These are phyloP conservation scores for Aristolochia fimbriata DNA, from an alignment of 164 flowering plant genomes.

Conservation along the genomic window DNA sequence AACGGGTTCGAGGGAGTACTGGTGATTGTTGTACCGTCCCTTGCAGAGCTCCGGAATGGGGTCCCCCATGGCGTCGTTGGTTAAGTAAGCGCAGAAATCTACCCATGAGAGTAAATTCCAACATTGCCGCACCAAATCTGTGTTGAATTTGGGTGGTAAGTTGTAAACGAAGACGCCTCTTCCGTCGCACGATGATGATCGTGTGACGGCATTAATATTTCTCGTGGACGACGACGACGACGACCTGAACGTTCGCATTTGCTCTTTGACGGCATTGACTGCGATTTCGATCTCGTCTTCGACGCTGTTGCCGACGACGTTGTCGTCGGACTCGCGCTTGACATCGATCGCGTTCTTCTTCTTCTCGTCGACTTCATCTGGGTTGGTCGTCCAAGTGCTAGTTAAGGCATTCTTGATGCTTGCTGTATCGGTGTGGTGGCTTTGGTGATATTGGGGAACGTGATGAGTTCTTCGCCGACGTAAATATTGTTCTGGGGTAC, in stretches of 20 bases:
- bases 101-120: conserved; percentile 44
- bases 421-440: no score
- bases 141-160: conserved; percentile 65
- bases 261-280: conserved; percentile 30
- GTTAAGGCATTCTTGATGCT: no score
- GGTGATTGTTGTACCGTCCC: conserved; percentile 65
- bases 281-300: conserved; percentile 25
- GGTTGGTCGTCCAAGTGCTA: no score
- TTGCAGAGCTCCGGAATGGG: conserved; percentile 40
- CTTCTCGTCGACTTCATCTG: conserved; percentile 2
- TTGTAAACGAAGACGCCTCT: conserved; percentile 62
- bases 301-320: no score
- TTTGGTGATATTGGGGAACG: neutral
- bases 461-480: neutral
- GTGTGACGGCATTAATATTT: no score
- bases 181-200: conserved; percentile 41
- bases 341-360: conserved; percentile 3
- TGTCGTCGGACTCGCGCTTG: no score
- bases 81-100: conserved; percentile 40
- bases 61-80: conserved; percentile 50
- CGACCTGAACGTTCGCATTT: conserved; percentile 35
- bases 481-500: neutral
- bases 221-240: conserved; percentile 39
- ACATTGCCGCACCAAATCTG: conserved; percentile 47
- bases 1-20: conserved; percentile 59